phyloP scores from a whole-genome alignment of 2,329 filamentous ascomycete genomes.

The Diaporthe eres region DNA sequence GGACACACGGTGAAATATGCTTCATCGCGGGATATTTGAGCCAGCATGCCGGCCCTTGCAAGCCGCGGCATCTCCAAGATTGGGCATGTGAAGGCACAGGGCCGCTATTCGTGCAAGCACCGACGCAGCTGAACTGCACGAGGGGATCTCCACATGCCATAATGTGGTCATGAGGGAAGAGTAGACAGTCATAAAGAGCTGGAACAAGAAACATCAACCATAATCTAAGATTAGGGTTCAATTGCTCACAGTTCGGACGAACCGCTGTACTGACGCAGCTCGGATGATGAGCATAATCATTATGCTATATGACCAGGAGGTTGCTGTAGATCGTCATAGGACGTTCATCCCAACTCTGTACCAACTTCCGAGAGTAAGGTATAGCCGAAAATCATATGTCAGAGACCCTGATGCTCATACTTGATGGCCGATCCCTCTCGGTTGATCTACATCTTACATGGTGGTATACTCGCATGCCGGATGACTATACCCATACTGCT shows the following conservation, averaged over 20 bases:
- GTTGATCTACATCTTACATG: not conserved
- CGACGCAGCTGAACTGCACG: not conserved
- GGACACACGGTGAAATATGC: not conserved
- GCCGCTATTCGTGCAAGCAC: not conserved
- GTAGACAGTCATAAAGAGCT: not conserved
- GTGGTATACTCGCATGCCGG: not conserved
- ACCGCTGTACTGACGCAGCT: not conserved
- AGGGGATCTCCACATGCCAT: too few species aligned
- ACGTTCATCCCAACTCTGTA: not conserved
- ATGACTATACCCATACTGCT: not conserved
- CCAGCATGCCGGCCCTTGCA: constrained; percentile 15
- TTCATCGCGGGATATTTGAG: not conserved
- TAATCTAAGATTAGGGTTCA: not conserved
- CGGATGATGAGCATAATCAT: not conserved
- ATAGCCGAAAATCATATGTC: not conserved
- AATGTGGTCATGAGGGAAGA: not conserved
- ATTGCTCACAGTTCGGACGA: not conserved
- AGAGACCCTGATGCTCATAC: too few species aligned
- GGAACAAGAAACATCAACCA: not conserved
- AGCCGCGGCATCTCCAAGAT: constrained; percentile 1
- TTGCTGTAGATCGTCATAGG: too few species aligned
- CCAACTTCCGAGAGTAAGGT: too few species aligned
- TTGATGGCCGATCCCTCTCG: not conserved
- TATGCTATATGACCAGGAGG: not conserved
- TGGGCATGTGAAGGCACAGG: constrained; percentile 7